Percentiles rank a stretch among this genome's conserved stretches.
Conservation (phyloP, 2,329 filamentous ascomycete species). For the Nannizzia gypsea region DNA sequence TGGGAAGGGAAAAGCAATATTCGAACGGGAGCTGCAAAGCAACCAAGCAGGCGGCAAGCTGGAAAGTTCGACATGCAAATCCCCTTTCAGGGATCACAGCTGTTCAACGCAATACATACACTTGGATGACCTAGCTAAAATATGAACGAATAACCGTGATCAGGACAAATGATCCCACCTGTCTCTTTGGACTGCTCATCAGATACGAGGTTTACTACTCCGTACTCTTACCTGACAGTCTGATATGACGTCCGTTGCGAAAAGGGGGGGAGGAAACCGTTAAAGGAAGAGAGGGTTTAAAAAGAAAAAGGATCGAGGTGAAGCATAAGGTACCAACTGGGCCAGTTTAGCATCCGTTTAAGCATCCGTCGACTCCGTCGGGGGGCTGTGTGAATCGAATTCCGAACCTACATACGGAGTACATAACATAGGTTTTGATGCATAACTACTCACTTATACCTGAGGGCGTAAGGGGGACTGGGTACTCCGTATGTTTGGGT, state of each 20-base stretch:
- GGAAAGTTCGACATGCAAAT: not conserved
- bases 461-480: no score
- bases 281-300: no score
- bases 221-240: not conserved
- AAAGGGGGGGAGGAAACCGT: not conserved
- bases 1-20: not conserved
- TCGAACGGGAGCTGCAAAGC: not conserved
- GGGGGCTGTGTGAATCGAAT: not conserved
- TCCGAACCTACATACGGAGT: not conserved
- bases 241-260: not conserved
- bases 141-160: not conserved
- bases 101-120: not conserved
- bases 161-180: not conserved
- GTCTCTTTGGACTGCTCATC: constrained; percentile 2
- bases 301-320: not conserved
- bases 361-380: not conserved
- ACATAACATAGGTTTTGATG: not conserved
- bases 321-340: not conserved
- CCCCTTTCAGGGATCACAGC: not conserved
- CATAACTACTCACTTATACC: no score
- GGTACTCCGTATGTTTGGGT: not conserved
- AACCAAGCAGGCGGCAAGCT: no score
- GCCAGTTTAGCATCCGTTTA: not conserved
- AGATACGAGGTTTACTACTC: not conserved
- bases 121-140: not conserved